Evolutionary conservation across 1,284 basidiomycete genomes (phyloP).

Genomic region (Tetrapyrgos nigripes): DNA sequence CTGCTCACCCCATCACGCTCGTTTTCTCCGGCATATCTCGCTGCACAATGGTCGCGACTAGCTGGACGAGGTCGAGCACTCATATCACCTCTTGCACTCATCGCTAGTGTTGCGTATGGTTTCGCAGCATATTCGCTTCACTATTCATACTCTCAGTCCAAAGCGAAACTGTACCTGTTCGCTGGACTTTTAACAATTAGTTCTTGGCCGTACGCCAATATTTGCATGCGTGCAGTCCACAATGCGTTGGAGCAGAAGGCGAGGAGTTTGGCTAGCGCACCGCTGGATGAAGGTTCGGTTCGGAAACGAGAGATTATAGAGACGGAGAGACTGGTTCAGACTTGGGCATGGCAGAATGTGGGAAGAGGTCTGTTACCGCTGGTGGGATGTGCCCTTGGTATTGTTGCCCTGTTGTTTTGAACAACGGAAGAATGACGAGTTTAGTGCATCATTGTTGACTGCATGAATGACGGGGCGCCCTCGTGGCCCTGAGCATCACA

Average conservation of each 20-base stretch:
- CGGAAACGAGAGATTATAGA: too few species aligned
- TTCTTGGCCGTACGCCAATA: neutral
- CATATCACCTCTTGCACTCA: neutral
- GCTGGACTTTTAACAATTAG: slow-evolving; percentile 2
- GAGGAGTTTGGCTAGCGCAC: neutral
- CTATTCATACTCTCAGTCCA: neutral
- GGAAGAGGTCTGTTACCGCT: slow-evolving; percentile 1
- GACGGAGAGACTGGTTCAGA: neutral
- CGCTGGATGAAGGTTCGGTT: too few species aligned
- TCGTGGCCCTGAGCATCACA: too few species aligned
- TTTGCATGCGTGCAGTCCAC: neutral
- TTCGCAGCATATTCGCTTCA: slow-evolving; percentile 1
- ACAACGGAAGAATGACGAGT: too few species aligned
- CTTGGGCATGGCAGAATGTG: slow-evolving; percentile 1
- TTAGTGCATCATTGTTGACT: too few species aligned
- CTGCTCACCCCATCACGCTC: too few species aligned
- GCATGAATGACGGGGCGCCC: too few species aligned
- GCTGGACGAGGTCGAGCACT: neutral
- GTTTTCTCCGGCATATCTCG: neutral
- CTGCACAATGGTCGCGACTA: neutral
- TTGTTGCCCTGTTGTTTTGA: too few species aligned
- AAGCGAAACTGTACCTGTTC: neutral
- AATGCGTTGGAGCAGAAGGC: neutral
- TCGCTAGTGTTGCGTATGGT: neutral
- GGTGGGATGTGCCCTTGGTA: neutral